These are phyloP conservation scores for Durotheca rogersii DNA, from an alignment of 495 filamentous ascomycete genomes.

Conservation along the genomic window DNA sequence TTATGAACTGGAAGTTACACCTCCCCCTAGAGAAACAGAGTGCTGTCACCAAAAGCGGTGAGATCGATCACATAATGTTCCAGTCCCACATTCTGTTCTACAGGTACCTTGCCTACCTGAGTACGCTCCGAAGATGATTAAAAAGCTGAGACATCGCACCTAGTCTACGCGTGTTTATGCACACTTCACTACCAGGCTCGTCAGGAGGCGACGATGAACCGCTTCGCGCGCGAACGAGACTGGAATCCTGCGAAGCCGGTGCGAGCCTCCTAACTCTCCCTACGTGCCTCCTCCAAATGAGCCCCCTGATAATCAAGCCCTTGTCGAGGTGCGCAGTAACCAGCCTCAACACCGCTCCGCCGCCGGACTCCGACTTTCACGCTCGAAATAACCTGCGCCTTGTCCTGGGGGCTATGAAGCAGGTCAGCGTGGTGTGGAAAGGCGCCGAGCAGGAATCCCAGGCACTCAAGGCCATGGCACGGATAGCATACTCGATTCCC, in stretches of 20 bases:
- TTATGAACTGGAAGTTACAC: not conserved
- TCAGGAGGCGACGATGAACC: not conserved
- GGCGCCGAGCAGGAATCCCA: not conserved
- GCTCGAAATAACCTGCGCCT: too few relatives aligned
- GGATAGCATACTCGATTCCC: not conserved
- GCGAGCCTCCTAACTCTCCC: slow-evolving; percentile 2
- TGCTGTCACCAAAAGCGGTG: not conserved
- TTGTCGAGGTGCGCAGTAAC: not conserved
- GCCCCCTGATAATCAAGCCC: not conserved
- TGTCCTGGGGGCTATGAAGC: not conserved
- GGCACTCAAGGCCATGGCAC: not conserved
- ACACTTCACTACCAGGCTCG: too few relatives aligned
- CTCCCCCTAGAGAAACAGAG: not conserved
- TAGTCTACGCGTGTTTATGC: too few relatives aligned
- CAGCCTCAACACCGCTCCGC: not conserved
- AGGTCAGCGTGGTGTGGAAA: not conserved
- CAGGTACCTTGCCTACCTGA: not conserved
- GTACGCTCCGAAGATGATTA: not conserved
- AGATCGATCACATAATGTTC: slow-evolving; percentile 1
- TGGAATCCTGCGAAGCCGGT: not conserved
- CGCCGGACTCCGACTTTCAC: too few relatives aligned
- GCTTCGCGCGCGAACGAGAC: not conserved
- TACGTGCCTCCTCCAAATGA: not conserved
- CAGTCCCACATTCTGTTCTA: not conserved
- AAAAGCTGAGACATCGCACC: too few relatives aligned